Conservation (phyloP, 208 protist species). For the Trypanosoma conorhini region DNA sequence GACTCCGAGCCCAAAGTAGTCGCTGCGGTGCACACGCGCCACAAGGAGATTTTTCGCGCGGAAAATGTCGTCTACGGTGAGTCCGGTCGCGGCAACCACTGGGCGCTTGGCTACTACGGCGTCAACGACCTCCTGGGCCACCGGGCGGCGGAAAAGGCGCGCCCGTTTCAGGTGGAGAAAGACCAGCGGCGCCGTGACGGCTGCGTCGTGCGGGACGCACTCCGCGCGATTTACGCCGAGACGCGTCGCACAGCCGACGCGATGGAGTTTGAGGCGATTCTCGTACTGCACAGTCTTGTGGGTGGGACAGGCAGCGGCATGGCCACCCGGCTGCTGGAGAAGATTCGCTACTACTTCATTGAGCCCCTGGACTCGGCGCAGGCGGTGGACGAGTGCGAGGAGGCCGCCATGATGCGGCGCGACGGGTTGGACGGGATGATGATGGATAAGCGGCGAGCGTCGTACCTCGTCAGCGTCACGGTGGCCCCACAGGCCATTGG, state of each 20-base stretch:
- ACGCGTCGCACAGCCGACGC: slow-evolving; percentile 63
- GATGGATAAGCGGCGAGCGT: slow-evolving; percentile 68
- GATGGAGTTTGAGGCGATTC: slow-evolving; percentile 66
- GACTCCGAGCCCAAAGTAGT: slow-evolving; percentile 92
- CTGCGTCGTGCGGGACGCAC: slow-evolving; percentile 44
- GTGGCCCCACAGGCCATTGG: slow-evolving; percentile 70
- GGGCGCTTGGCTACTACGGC: slow-evolving; percentile 86
- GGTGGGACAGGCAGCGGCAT: slow-evolving; percentile 87
- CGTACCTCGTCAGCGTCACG: slow-evolving; percentile 63
- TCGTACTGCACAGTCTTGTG: slow-evolving; percentile 84
- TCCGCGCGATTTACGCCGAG: slow-evolving; percentile 76
- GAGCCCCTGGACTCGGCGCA: slow-evolving; percentile 34
- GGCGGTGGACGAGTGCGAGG: slow-evolving; percentile 53
- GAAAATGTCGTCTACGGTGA: slow-evolving; percentile 82
- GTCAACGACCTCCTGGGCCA: slow-evolving; percentile 42
- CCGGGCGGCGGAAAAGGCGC: slow-evolving; percentile 42
- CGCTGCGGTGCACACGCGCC: slow-evolving; percentile 47
- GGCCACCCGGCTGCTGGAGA: slow-evolving; percentile 70
- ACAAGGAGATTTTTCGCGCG: slow-evolving; percentile 49
- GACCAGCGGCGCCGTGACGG: slow-evolving; percentile 74
- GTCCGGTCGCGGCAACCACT: slow-evolving; percentile 87
- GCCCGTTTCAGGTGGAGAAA: slow-evolving; percentile 58
- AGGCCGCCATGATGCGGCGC: slow-evolving; percentile 45
- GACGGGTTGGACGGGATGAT: slow-evolving; percentile 80
- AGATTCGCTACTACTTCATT: slow-evolving; percentile 86